These are phyloP conservation scores for Diplocarpon rosae DNA, from an alignment of 2,329 filamentous ascomycete genomes.

Conservation along the genomic window DNA sequence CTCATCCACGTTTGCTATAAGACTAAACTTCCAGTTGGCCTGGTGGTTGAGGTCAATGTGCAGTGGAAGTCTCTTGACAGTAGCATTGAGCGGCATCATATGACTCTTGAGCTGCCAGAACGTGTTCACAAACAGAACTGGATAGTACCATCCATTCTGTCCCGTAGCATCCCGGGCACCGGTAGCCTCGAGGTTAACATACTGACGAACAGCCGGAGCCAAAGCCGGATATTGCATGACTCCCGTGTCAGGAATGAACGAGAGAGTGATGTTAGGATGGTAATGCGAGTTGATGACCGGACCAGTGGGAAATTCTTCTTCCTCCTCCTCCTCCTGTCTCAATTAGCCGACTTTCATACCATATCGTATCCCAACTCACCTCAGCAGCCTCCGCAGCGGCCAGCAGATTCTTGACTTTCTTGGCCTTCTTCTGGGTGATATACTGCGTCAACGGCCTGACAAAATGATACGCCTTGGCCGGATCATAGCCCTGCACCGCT, in stretches of 20 bases:
- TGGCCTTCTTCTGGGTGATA: constrained; percentile 78
- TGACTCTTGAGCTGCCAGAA: constrained; percentile 94
- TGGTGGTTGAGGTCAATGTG: constrained; percentile 77
- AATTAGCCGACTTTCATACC: constrained; percentile 28
- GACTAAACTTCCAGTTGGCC: constrained; percentile 78
- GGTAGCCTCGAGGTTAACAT: constrained; percentile 66
- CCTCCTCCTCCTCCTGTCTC: constrained; percentile 37
- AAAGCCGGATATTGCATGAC: constrained; percentile 54
- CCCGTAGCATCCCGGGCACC: constrained; percentile 75
- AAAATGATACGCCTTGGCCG: constrained; percentile 71
- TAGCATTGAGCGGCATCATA: constrained; percentile 87
- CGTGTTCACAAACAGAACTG: constrained; percentile 83
- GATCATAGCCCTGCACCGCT: constrained; percentile 57
- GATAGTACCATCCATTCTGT: constrained; percentile 88
- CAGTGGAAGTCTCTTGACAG: constrained; percentile 69
- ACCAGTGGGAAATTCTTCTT: constrained; percentile 42
- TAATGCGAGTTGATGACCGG: constrained; percentile 79
- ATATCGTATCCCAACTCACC: constrained; percentile 24
- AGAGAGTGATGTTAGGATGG: constrained; percentile 86
- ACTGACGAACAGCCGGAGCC: constrained; percentile 66
- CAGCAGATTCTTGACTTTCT: constrained; percentile 80
- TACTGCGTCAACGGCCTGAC: constrained; percentile 79
- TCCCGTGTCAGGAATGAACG: constrained; percentile 73
- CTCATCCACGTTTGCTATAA: constrained; percentile 75
- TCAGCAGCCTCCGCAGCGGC: constrained; percentile 39